A percentile compares a stretch with the other conserved stretches of the same genome.
Conservation (phyloP, 129 eudicot genomes). For the Arctium lappa region DNA sequence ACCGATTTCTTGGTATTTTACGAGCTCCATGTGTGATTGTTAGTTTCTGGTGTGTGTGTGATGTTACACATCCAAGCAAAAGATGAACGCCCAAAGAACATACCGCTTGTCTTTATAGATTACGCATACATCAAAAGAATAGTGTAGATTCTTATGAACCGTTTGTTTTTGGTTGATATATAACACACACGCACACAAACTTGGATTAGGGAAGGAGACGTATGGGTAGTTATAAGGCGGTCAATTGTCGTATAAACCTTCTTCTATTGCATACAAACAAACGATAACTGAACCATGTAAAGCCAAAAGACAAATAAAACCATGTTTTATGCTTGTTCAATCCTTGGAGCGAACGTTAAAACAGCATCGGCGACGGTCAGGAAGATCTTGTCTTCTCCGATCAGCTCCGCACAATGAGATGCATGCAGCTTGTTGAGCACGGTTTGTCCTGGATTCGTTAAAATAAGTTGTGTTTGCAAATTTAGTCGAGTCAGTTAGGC, state of each 20-base stretch:
- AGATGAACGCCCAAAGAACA: not conserved
- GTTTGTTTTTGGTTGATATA: not conserved
- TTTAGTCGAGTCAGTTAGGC: not conserved
- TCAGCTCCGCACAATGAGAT: constrained; percentile 36
- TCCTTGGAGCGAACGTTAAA: constrained; percentile 51
- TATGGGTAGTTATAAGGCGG: not conserved
- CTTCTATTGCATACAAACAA: not conserved
- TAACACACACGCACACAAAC: not conserved
- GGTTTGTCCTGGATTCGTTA: constrained; percentile 77
- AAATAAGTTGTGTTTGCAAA: constrained; percentile 43
- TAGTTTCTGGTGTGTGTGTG: not conserved
- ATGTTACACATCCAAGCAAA: not conserved
- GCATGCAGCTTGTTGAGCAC: constrained; percentile 76
- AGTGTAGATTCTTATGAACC: not conserved
- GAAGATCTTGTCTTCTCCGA: constrained; percentile 75
- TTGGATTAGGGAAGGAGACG: not conserved
- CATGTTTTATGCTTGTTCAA: constrained; percentile 33
- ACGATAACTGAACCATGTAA: not conserved
- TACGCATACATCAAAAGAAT: not conserved
- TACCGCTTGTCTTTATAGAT: not conserved
- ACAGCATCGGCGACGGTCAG: constrained; percentile 72
- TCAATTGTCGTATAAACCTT: not conserved
- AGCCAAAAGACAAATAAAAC: not conserved
- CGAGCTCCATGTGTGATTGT: not conserved
- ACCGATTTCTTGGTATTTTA: constrained; percentile 8